Conservation (phyloP, 371 early-diverging fungal genomes). For the Thermomucor indicae-seudaticae region DNA sequence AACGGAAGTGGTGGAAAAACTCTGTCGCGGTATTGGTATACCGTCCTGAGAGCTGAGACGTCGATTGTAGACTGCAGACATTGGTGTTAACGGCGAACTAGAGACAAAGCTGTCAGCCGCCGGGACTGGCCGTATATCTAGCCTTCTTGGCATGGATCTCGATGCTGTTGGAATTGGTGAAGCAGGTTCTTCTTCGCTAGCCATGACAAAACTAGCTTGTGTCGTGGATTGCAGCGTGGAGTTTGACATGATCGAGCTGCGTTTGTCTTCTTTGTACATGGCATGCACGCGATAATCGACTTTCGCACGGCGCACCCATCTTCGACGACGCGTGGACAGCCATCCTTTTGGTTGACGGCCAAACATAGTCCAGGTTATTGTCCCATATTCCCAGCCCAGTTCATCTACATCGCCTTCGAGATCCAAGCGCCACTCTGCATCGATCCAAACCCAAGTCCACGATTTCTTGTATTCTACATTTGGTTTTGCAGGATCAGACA, state of each 20-base stretch:
- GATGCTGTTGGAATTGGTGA: not conserved
- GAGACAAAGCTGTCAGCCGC: no score
- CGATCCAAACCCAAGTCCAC: conserved; percentile 15
- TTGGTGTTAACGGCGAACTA: not conserved
- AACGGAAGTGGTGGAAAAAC: not conserved
- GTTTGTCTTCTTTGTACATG: not conserved
- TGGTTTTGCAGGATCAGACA: not conserved
- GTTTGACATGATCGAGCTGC: not conserved
- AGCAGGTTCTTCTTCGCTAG: not conserved
- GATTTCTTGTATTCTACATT: conserved; percentile 1
- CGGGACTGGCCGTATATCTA: no score
- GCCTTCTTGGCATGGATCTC: not conserved
- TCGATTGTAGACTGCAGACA: not conserved
- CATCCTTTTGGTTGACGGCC: conserved; percentile 10
- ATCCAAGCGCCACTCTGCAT: conserved; percentile 12
- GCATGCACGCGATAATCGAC: conserved; percentile 6
- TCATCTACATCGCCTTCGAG: conserved; percentile 6
- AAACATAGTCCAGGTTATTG: conserved; percentile 12
- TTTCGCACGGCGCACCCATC: conserved; percentile 13
- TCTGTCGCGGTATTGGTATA: not conserved
- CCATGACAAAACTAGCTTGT: not conserved
- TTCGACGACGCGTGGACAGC: conserved; percentile 16
- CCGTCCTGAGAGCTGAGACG: not conserved
- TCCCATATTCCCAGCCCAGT: conserved; percentile 17
- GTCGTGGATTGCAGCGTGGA: not conserved